These are phyloP conservation scores for Tetrapisispora arboricola DNA, from an alignment of 805 yeast species.

Conservation along the genomic window DNA sequence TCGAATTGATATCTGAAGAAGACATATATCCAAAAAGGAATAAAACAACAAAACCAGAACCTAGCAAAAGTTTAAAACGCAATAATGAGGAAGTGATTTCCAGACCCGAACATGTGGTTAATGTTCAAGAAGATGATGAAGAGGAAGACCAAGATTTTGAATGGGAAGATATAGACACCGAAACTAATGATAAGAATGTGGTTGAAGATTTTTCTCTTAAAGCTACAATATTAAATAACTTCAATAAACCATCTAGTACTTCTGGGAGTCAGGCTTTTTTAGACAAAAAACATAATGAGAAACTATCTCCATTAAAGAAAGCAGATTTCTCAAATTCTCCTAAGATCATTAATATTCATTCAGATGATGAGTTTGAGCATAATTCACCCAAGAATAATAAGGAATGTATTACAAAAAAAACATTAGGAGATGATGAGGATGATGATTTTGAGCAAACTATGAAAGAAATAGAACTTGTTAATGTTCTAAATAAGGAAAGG, in stretches of 20 bases:
- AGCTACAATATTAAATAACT: slow-evolving; percentile 31
- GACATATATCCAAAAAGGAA: not conserved
- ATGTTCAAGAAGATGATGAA: slow-evolving; percentile 24
- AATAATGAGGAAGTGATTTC: no score
- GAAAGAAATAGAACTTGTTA: slow-evolving; percentile 29
- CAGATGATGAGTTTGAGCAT: slow-evolving; percentile 16
- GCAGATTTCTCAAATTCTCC: not conserved
- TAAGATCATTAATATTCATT: slow-evolving; percentile 9
- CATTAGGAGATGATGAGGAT: slow-evolving; percentile 19
- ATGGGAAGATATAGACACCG: slow-evolving; percentile 60
- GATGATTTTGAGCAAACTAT: slow-evolving; percentile 15
- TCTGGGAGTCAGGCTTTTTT: slow-evolving; percentile 25
- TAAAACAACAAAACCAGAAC: slow-evolving; percentile 5
- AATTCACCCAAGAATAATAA: no score
- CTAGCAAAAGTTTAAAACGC: no score
- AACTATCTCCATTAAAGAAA: slow-evolving; percentile 13
- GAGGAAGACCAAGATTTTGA: slow-evolving; percentile 38
- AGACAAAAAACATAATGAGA: slow-evolving; percentile 19
- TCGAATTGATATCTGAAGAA: slow-evolving; percentile 36
- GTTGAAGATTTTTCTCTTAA: slow-evolving; percentile 34
- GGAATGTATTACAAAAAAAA: slow-evolving; percentile 14
- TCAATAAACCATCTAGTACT: slow-evolving; percentile 3
- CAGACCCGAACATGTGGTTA: not conserved
- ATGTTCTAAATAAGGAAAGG: no score
- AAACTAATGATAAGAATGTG: slow-evolving; percentile 15